Evolutionary conservation across 208 protist species (phyloP).

Genomic region (Acanthamoeba triangularis): DNA sequence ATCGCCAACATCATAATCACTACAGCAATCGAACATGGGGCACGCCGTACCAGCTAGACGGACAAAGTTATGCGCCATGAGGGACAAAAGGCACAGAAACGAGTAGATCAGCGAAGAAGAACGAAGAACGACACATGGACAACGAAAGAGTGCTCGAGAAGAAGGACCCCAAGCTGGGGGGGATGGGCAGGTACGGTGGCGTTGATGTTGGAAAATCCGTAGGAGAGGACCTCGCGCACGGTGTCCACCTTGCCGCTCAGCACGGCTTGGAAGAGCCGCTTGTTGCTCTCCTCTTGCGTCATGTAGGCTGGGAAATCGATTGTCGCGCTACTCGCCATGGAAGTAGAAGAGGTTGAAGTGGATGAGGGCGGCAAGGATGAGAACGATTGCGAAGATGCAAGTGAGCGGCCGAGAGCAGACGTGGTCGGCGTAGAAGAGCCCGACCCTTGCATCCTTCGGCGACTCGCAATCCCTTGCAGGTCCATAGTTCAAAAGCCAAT

Average conservation of each 20-base stretch:
- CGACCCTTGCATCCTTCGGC: background rate
- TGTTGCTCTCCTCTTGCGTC: background rate
- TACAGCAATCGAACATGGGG: no score
- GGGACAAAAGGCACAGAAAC: no score
- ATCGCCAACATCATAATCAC: no score
- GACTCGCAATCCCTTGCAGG: background rate
- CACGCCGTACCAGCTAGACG: no score
- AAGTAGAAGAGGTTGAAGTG: background rate
- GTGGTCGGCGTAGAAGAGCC: background rate
- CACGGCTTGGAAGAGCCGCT: constrained; percentile 3
- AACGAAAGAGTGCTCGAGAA: background rate
- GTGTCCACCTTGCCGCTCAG: background rate
- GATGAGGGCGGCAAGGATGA: background rate
- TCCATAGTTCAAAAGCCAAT: no score
- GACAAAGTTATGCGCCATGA: no score
- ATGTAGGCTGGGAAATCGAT: background rate
- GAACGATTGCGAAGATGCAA: no score
- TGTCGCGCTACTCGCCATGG: background rate
- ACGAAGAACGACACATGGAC: no score
- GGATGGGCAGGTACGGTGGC: background rate
- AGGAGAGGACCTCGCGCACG: background rate
- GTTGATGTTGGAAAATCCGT: background rate
- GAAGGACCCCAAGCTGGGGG: no score
- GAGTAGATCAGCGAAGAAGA: no score
- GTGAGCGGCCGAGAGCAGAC: no score